These are phyloP conservation scores for Vaccinium darrowii DNA, from an alignment of 148 eudicot genomes.

Conservation along the genomic window DNA sequence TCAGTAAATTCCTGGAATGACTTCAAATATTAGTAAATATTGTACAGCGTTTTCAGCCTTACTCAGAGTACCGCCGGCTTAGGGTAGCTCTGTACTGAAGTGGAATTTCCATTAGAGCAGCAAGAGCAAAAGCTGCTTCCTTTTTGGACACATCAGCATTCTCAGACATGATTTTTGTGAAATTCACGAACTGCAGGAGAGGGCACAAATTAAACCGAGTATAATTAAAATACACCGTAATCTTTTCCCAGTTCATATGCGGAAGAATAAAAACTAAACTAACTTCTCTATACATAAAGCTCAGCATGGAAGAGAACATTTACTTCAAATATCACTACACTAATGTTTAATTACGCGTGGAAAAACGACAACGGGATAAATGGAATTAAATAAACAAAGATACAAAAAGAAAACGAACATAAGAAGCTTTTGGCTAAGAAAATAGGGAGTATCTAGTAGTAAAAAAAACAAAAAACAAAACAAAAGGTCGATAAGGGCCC, in stretches of 20 bases:
- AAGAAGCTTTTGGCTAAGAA: neutral
- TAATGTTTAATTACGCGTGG: neutral
- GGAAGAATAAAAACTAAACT: neutral
- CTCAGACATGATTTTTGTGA: conserved; percentile 73
- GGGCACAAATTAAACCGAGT: neutral
- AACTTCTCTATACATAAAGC: neutral
- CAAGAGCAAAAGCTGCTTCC: conserved; percentile 82
- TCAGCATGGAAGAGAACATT: neutral
- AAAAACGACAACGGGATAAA: neutral
- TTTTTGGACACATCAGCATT: conserved; percentile 47
- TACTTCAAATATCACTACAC: neutral
- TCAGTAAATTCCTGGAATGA: neutral
- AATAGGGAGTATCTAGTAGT: neutral
- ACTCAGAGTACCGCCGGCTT: conserved; percentile 44
- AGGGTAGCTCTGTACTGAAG: conserved; percentile 67
- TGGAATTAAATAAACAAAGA: neutral
- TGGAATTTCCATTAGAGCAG: conserved; percentile 87
- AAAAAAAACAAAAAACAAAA: neutral
- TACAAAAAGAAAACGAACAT: neutral
- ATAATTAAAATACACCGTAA: neutral
- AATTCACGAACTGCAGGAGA: conserved; percentile 66
- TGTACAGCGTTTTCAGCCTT: conserved; percentile 12
- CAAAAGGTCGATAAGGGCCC: neutral
- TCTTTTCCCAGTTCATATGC: neutral
- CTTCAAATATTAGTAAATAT: neutral